These are phyloP conservation scores for Neonothopanus nambi DNA, from an alignment of 1,284 basidiomycete genomes.

Conservation along the genomic window DNA sequence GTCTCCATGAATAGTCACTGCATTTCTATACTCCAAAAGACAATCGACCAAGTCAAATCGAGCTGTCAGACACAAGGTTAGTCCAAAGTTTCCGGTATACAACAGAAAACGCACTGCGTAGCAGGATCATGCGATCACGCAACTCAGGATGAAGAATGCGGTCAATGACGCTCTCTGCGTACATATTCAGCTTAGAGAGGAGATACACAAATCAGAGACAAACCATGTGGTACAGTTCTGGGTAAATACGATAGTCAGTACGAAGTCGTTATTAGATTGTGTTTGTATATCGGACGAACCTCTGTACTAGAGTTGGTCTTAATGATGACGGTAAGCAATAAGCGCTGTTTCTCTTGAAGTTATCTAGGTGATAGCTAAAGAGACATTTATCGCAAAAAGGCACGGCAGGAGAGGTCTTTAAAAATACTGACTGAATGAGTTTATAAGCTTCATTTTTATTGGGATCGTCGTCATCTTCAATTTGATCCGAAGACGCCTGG, in stretches of 20 bases:
- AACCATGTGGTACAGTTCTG: constrained; percentile 84
- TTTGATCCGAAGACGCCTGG: constrained; percentile 20
- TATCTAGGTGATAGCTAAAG: constrained; percentile 81
- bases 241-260: constrained; percentile 18
- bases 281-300: constrained; percentile 39
- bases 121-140: constrained; percentile 85
- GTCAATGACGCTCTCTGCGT: constrained; percentile 83
- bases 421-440: constrained; percentile 64
- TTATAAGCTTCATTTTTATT: constrained; percentile 78
- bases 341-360: constrained; percentile 75
- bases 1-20: constrained; percentile 80
- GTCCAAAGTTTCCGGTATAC: constrained; percentile 18
- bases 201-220: constrained; percentile 20
- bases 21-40: constrained; percentile 65
- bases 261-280: constrained; percentile 1
- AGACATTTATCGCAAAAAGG: constrained; percentile 2
- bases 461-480: constrained; percentile 60
- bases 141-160: constrained; percentile 84
- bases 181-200: constrained; percentile 13
- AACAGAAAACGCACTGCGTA: constrained; percentile 57
- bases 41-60: constrained; percentile 79
- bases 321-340: constrained; percentile 89
- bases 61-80: constrained; percentile 43
- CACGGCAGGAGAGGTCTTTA: background rate
- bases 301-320: constrained; percentile 82